Base-by-base conservation (phyloP, 441 rosid species). In the Bocquillonia castaneifolia region DNA sequence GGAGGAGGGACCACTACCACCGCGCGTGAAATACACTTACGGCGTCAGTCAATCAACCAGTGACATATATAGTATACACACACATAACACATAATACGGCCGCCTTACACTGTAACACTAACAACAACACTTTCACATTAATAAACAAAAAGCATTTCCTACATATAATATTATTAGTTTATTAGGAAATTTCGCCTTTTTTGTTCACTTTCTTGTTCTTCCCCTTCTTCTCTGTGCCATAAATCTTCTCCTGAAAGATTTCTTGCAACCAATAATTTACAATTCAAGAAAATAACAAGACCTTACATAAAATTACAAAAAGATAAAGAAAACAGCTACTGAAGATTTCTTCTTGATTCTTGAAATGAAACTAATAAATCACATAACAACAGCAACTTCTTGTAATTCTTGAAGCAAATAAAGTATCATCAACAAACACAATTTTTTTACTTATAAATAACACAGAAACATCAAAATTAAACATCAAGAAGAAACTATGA, bases 161-260 rank as follows among this genome's bases (percentile, higher is more conserved):
- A 17, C 17, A 17, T n/a, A 17, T 3, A 36, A 3, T 36, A 36
- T 36, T 36, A 36, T 36, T 4, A 36, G 4, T 36, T 36, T 36
- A 4, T 36, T 36, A 54, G 70, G 78, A 74, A 68, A 63, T 66
- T 70, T 68, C 65, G 66, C 37, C 28, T 31, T 60, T 36, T 20
- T 50, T 26, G 56, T 57, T 55, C 61, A 61, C 72, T 69, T 68
- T 73, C 69, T 18, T 5, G 25, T 23, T 45, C 62, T 36, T 28
- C 23, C 56, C n/a, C n/a, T n/a, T n/a, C n/a, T n/a, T n/a, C n/a
- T n/a, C n/a, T n/a, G n/a, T n/a, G n/a, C n/a, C n/a, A n/a, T n/a
- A 32, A 44, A 29, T 62, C 72, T 71, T 81, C 71, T 54, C 48
- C 50, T 8, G 31, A 60, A 65, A 67, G 72, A 75, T 60, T 64